phyloP scores from a whole-genome alignment of 805 yeast species.

The Candida nonsorbophila region DNA sequence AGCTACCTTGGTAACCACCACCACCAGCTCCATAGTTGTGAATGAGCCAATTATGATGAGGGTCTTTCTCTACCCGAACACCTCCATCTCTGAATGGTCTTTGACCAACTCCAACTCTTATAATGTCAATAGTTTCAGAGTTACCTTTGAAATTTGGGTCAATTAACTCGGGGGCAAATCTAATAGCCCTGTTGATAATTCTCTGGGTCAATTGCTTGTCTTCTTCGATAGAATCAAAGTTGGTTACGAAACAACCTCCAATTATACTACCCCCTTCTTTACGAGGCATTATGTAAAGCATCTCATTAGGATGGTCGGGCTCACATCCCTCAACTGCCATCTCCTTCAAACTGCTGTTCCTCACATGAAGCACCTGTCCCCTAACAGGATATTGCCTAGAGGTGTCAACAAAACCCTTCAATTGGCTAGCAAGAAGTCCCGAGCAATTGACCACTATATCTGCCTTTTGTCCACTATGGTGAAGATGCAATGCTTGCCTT shows the following conservation, averaged over 20 bases:
- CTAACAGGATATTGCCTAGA: slow-evolving; percentile 44
- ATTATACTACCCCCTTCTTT: slow-evolving; percentile 68
- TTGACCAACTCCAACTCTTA: slow-evolving; percentile 29
- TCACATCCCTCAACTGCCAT: slow-evolving; percentile 21
- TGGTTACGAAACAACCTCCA: slow-evolving; percentile 44
- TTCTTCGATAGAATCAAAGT: slow-evolving; percentile 12
- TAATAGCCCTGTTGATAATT: slow-evolving; percentile 40
- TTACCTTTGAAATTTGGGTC: slow-evolving; percentile 21
- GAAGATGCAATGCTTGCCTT: slow-evolving; percentile 43
- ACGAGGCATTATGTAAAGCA: slow-evolving; percentile 60
- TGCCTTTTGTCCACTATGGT: slow-evolving; percentile 35
- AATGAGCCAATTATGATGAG: slow-evolving; percentile 32
- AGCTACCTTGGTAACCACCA: slow-evolving; percentile 71
- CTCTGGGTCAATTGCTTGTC: slow-evolving; percentile 45
- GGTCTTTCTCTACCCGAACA: slow-evolving; percentile 27
- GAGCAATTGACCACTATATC: slow-evolving; percentile 54
- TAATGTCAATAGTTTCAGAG: slow-evolving; percentile 23
- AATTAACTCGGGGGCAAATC: slow-evolving; percentile 34
- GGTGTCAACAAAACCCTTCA: slow-evolving; percentile 43
- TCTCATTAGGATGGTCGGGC: slow-evolving; percentile 34
- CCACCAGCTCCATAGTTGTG: slow-evolving; percentile 75
- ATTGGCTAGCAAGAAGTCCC: slow-evolving; percentile 43
- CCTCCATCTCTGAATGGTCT: slow-evolving; percentile 35
- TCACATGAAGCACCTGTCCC: slow-evolving; percentile 54
- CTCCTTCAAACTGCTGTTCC: slow-evolving; percentile 31